phyloP scores from a whole-genome alignment of 768 basidiomycete species.

The Russula lepida region DNA sequence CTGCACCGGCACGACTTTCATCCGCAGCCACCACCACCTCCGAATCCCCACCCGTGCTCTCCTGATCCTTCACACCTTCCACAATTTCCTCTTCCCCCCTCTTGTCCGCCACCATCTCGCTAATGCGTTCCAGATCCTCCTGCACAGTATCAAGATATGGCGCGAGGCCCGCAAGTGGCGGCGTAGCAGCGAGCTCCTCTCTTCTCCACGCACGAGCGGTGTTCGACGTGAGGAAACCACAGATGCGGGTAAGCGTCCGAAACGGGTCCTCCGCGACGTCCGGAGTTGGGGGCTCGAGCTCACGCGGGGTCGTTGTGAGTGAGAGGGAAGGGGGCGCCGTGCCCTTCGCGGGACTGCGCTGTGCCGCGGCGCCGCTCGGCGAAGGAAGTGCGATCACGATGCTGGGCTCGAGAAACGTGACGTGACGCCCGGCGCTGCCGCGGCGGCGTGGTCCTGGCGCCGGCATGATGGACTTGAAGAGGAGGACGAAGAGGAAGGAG shows the following conservation, averaged over 20 bases:
- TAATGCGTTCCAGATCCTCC: constrained; percentile 3
- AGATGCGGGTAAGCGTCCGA: constrained; percentile 2
- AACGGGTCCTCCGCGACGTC: constrained; percentile 13
- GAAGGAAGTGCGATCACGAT: background rate
- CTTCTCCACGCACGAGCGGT: constrained; percentile 1
- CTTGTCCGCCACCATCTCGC: background rate
- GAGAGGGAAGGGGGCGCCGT: background rate
- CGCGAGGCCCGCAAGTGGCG: constrained; percentile 10
- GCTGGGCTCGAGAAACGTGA: constrained; percentile 5
- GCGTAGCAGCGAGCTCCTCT: background rate
- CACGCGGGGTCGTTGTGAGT: constrained; percentile 9
- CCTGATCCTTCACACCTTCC: background rate
- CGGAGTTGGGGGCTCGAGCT: constrained; percentile 11
- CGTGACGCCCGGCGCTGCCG: background rate
- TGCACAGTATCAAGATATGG: background rate
- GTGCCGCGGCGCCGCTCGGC: background rate
- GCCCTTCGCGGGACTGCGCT: background rate
- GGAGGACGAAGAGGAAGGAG: constrained; percentile 2
- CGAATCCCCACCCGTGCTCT: background rate
- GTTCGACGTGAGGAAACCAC: constrained; percentile 4
- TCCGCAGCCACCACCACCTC: background rate
- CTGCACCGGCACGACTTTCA: background rate
- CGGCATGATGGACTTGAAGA: background rate
- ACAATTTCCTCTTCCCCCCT: background rate
- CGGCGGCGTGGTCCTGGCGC: background rate